These are phyloP conservation scores for Cladosporium colombiae DNA, from an alignment of 2,329 filamentous ascomycete species.

Conservation along the genomic window DNA sequence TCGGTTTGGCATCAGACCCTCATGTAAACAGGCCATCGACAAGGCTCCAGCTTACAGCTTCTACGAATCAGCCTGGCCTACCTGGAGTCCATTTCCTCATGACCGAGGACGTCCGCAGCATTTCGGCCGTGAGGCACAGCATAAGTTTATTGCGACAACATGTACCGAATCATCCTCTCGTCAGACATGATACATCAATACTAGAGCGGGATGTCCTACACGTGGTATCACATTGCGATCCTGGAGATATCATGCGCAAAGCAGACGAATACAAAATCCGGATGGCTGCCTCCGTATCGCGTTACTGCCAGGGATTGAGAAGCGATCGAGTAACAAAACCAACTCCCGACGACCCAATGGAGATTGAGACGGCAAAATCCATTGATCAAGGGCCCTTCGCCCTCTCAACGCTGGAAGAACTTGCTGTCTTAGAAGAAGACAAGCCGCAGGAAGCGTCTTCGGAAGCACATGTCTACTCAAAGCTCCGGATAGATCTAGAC, in stretches of 20 bases:
- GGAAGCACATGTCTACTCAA: not conserved
- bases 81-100: constrained; percentile 66
- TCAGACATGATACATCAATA: not conserved
- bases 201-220: not conserved
- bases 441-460: not conserved
- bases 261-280: constrained; percentile 6
- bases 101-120: constrained; percentile 60
- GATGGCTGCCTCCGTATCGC: not conserved
- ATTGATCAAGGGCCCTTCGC: not conserved
- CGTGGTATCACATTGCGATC: not conserved
- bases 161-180: constrained; percentile 63
- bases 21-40: not conserved
- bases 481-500: not conserved
- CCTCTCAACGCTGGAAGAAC: not conserved
- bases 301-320: not conserved
- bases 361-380: not conserved
- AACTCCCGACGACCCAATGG: not conserved
- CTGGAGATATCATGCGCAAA: not conserved
- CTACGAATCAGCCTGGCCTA: constrained; percentile 48
- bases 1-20: not conserved
- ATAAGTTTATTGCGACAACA: constrained; percentile 70
- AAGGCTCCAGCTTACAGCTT: constrained; percentile 43
- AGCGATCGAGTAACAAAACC: not conserved
- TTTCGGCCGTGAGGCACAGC: constrained; percentile 58
- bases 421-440: not conserved